A percentile compares a stretch with the other conserved stretches of the same genome.
phyloP scores from a whole-genome alignment of 2,329 filamentous ascomycete species.

The Lecanosticta acicola region DNA sequence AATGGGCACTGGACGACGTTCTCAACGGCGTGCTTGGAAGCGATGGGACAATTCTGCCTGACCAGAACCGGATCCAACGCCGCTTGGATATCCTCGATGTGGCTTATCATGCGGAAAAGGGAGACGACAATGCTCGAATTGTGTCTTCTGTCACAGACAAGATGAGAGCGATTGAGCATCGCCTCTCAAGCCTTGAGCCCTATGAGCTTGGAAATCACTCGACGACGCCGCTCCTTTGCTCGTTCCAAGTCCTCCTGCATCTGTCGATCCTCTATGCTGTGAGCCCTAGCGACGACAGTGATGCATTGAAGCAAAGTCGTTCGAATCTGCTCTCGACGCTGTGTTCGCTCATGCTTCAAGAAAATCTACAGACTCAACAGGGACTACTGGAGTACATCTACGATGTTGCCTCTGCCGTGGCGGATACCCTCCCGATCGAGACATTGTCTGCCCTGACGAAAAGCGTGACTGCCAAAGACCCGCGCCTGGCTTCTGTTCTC shows the following conservation, averaged over 20 bases:
- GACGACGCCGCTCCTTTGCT: slow-evolving; percentile 3
- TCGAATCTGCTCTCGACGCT: slow-evolving; percentile 30
- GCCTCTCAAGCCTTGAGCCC: slow-evolving; percentile 7
- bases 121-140: slow-evolving; percentile 13
- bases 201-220: slow-evolving; percentile 4
- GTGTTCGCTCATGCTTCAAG: slow-evolving; percentile 35
- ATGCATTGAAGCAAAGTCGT: slow-evolving; percentile 25
- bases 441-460: slow-evolving; percentile 29
- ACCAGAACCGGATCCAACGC: slow-evolving; percentile 9
- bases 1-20: slow-evolving; percentile 32
- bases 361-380: slow-evolving; percentile 33
- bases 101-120: slow-evolving; percentile 17
- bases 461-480: slow-evolving; percentile 30
- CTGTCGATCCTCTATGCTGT: slow-evolving; percentile 36
- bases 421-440: slow-evolving; percentile 39
- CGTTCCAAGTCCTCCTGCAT: slow-evolving; percentile 34
- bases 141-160: slow-evolving; percentile 20
- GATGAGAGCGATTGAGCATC: slow-evolving; percentile 24
- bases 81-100: slow-evolving; percentile 27
- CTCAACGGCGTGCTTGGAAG: slow-evolving; percentile 15
- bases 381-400: slow-evolving; percentile 38
- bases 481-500: slow-evolving; percentile 38
- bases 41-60: slow-evolving; percentile 3
- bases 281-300: slow-evolving; percentile 25
- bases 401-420: slow-evolving; percentile 40